phyloP scores from a whole-genome alignment of 2,329 filamentous ascomycete genomes.

The Didymosphaeria variabile region DNA sequence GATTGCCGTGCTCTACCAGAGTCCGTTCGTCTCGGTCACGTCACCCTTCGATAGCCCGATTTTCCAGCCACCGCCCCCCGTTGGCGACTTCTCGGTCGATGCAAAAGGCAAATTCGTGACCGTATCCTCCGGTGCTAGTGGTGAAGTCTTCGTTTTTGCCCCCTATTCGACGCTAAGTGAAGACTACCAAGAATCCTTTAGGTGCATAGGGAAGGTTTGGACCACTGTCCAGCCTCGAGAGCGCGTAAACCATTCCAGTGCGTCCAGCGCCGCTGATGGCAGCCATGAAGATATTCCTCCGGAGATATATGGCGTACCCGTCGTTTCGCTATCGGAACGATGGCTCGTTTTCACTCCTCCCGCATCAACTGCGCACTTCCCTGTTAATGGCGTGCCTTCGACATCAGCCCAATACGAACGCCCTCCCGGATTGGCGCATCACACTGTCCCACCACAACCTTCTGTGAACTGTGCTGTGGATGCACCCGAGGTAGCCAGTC shows the following conservation, averaged over 20 bases:
- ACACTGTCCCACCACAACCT: constrained; percentile 75
- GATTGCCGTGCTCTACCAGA: constrained; percentile 77
- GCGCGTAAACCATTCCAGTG: constrained; percentile 41
- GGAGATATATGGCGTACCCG: constrained; percentile 65
- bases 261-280: constrained; percentile 48
- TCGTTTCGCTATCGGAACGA: constrained; percentile 73
- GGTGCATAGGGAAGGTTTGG: constrained; percentile 90
- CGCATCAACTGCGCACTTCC: constrained; percentile 73
- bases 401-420: constrained; percentile 60
- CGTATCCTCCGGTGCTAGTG: constrained; percentile 81
- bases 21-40: constrained; percentile 69
- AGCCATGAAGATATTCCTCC: constrained; percentile 43
- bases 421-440: constrained; percentile 64
- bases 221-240: constrained; percentile 74
- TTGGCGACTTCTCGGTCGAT: constrained; percentile 76
- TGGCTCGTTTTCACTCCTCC: constrained; percentile 83
- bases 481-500: constrained; percentile 73
- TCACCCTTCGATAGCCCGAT: constrained; percentile 66
- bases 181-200: constrained; percentile 54
- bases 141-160: constrained; percentile 82
- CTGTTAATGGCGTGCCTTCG: constrained; percentile 72
- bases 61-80: constrained; percentile 73
- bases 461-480: constrained; percentile 73
- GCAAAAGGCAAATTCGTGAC: constrained; percentile 76
- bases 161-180: constrained; percentile 40